These are phyloP conservation scores for Rhodotorula sp. DNA, from an alignment of 1,284 basidiomycete genomes.

Conservation along the genomic window DNA sequence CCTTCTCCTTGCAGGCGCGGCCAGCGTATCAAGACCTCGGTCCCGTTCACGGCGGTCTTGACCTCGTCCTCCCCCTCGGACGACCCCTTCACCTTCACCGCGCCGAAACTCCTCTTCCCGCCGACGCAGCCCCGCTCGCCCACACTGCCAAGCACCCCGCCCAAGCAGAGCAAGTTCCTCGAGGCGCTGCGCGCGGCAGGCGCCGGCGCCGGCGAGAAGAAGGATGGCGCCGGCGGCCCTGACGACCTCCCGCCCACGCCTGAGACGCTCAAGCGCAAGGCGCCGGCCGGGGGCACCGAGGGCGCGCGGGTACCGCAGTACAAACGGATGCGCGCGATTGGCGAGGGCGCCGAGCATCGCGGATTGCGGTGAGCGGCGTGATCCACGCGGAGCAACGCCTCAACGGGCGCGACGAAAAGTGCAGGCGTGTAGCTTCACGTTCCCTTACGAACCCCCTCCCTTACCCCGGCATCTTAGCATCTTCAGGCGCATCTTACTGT, in stretches of 20 bases:
- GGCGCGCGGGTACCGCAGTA: neutral
- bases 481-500: neutral
- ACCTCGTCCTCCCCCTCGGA: constrained; percentile 22
- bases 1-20: constrained; percentile 16
- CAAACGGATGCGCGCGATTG: neutral
- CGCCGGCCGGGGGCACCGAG: neutral
- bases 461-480: no score
- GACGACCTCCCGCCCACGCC: constrained; percentile 31
- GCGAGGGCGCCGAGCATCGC: neutral
- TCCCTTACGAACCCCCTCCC: neutral
- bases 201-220: neutral
- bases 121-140: constrained; percentile 7
- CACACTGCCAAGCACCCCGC: constrained; percentile 15
- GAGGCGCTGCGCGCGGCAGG: constrained; percentile 21
- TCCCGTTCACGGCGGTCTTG: constrained; percentile 33
- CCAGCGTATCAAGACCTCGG: constrained; percentile 21
- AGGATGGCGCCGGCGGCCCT: neutral
- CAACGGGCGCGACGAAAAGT: no score
- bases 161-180: constrained; percentile 24
- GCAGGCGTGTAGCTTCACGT: no score
- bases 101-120: constrained; percentile 32
- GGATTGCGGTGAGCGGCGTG: constrained; percentile 5
- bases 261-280: constrained; percentile 27
- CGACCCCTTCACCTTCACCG: constrained; percentile 36
- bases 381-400: no score